phyloP scores from a whole-genome alignment of 257 asterid species.

The Haberlea rhodopensis region DNA sequence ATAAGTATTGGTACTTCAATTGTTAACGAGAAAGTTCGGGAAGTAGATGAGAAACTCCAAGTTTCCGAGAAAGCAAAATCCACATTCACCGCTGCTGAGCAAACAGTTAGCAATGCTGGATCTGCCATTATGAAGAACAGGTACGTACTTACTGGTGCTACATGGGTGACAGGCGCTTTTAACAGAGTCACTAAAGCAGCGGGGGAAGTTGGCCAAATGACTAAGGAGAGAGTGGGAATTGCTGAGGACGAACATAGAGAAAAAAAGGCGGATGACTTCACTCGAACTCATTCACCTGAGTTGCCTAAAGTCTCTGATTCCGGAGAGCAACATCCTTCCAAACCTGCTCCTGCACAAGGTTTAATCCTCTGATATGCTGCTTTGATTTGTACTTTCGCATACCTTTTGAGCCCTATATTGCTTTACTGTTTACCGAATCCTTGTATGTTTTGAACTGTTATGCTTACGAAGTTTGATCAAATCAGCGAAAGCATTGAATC shows the following conservation, averaged over 20 bases:
- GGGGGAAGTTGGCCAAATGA: conserved; percentile 42
- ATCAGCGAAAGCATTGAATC: background rate
- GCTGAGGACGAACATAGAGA: conserved; percentile 33
- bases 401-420: background rate
- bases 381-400: background rate
- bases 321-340: background rate
- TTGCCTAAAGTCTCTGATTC: conserved; percentile 18
- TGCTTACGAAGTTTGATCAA: background rate
- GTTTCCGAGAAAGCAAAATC: conserved; percentile 45
- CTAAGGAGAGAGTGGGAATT: conserved; percentile 31
- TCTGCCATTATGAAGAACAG: conserved; percentile 50
- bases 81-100: conserved; percentile 42
- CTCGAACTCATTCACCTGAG: conserved; percentile 24
- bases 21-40: conserved; percentile 42
- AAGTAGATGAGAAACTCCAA: conserved; percentile 44
- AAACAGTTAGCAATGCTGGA: conserved; percentile 44
- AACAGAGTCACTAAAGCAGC: conserved; percentile 44
- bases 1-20: conserved; percentile 34
- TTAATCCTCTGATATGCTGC: conserved; percentile 15
- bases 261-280: conserved; percentile 25
- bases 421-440: background rate
- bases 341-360: conserved; percentile 16
- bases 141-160: conserved; percentile 39
- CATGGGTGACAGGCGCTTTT: conserved; percentile 51
- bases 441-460: background rate